Evolutionary conservation across 208 protist species (phyloP), one percentile per base, ranked within the genome.

Genomic region (Trypanosoma theileri): DNA sequence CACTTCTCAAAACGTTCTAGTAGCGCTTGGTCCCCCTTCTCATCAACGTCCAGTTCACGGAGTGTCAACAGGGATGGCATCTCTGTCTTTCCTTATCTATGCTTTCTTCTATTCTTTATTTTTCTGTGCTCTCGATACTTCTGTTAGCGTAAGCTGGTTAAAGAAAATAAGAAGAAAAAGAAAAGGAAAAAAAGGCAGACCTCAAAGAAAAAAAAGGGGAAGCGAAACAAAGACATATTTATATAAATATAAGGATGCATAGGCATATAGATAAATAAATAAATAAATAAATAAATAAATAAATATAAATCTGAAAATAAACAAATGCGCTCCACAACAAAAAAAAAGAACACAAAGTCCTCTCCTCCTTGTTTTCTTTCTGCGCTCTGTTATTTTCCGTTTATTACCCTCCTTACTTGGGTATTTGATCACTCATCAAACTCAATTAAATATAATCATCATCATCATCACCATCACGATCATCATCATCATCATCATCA

Each of bases 1-100:
- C 66, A 92, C 14, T 71, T 71, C 53, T 89, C 66, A 69, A 95
- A 95, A 2, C 83, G 63, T 53, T 88, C 71, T 44, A 95, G 67
- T 1, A 92, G 71, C 6, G 50, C 26, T 21, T 84, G 59, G 45
- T 91, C 80, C 13, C 69, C 79, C 56, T 57, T 59, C n/a, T 78
- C 73, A 9, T 66, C 64, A 4, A 71, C 71, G 22, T 81, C 80
- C 42, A 94, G 48, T 73, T 94, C 85, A 54, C 69, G 75, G 24
- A 94, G 73, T 12, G 74, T 63, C 21, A 91, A 59, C 21, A 72
- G 64, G 10, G 69, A 75, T 0, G 69, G n/a, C 69, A 75, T 76
- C 40, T 24, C 42, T 45, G 12, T 53, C 45, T 46, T 24, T 62
- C 41, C 17, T 35, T 40, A 26, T 65, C 10, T 66, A 52, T 45